A percentile compares a stretch with the other conserved stretches of the same genome.
Evolutionary conservation across 331 rosid species (phyloP).

Genomic region (Rosa hybrid): DNA sequence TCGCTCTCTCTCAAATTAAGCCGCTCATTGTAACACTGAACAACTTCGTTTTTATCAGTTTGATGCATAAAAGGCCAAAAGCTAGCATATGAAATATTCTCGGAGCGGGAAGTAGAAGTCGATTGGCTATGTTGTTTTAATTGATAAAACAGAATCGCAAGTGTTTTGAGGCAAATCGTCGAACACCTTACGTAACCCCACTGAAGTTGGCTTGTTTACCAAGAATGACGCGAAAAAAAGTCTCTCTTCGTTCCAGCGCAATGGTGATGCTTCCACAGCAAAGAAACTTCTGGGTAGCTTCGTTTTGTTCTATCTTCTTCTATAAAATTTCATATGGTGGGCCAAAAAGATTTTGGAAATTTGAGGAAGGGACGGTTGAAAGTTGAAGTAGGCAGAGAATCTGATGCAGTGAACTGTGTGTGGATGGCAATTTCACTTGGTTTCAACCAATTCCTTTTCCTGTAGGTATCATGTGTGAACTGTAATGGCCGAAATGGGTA

Average conservation of each 20-base stretch:
- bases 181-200: neutral
- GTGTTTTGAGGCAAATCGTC: neutral
- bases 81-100: neutral
- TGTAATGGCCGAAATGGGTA: neutral
- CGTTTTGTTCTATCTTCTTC: conserved; percentile 5
- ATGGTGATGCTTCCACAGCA: neutral
- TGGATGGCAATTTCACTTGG: neutral
- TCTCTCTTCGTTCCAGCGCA: neutral
- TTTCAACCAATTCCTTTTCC: neutral
- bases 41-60: too few species aligned
- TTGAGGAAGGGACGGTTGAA: neutral
- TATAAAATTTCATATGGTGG: neutral
- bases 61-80: too few species aligned
- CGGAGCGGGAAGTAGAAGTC: neutral
- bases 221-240: neutral
- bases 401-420: neutral
- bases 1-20: neutral
- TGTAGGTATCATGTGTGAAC: neutral
- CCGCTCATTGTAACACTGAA: neutral
- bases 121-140: neutral
- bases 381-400: neutral
- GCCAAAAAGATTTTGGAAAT: neutral
- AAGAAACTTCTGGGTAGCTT: conserved; percentile 23
- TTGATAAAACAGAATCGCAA: too few species aligned
- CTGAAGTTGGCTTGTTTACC: neutral